Evolutionary conservation across 345 rosid species (phyloP).

Genomic region (Citrus maxima): DNA sequence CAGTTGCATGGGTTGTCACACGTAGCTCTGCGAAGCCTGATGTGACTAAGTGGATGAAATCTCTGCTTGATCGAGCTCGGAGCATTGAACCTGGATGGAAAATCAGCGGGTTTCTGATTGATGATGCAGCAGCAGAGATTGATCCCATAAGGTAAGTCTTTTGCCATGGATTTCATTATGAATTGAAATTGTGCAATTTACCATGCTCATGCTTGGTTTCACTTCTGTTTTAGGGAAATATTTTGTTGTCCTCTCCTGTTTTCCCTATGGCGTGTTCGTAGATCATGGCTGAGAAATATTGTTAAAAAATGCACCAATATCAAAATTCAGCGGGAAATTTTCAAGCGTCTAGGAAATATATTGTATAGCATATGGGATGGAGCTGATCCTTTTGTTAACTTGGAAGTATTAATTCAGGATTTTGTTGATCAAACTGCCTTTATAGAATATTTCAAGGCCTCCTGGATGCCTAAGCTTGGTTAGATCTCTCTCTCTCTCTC

Average conservation of each 20-base stretch:
- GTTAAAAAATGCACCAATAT: constrained; percentile 66
- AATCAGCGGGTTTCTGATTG: constrained; percentile 74
- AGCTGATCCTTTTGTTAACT: constrained; percentile 42
- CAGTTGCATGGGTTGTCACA: constrained; percentile 85
- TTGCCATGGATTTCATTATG: constrained; percentile 12
- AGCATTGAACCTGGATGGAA: constrained; percentile 69
- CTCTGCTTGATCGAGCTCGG: constrained; percentile 60
- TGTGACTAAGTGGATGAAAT: constrained; percentile 84
- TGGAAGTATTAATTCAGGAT: constrained; percentile 66
- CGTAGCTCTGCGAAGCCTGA: constrained; percentile 83
- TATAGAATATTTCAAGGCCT: constrained; percentile 68
- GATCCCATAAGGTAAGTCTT: constrained; percentile 73
- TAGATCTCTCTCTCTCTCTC: constrained; percentile 15
- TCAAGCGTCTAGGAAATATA: constrained; percentile 70
- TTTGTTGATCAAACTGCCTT: constrained; percentile 80
- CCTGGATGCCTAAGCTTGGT: constrained; percentile 97
- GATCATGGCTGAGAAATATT: constrained; percentile 88
- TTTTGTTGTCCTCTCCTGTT: constrained; percentile 78
- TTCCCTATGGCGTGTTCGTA: constrained; percentile 89
- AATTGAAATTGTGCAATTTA: background rate
- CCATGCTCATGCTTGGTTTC: constrained; percentile 13
- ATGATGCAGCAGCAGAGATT: constrained; percentile 82
- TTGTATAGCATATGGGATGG: constrained; percentile 69
- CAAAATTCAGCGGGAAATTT: constrained; percentile 73
- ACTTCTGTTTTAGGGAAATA: constrained; percentile 55